phyloP scores from a whole-genome alignment of 176 grass and related monocot species.

The Typha latifolia region DNA sequence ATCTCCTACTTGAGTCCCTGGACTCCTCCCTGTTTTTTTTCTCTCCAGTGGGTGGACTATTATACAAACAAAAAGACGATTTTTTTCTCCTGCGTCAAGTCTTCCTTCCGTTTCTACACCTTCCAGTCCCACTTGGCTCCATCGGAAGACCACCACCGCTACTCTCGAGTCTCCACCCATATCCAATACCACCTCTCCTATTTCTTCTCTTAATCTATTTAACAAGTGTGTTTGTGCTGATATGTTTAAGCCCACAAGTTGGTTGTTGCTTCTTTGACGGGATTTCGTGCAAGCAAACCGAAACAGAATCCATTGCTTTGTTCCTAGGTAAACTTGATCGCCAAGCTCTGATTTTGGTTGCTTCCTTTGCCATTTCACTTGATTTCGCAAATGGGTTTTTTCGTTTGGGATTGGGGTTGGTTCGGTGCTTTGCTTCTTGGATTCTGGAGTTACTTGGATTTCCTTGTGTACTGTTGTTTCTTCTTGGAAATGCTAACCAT shows the following conservation, averaged over 20 bases:
- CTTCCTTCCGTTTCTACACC: not conserved
- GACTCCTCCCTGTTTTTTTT: not conserved
- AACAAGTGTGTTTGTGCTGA: not conserved
- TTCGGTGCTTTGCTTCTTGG: too few species aligned
- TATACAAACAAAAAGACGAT: not conserved
- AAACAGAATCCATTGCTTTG: too few species aligned
- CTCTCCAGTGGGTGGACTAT: too few species aligned
- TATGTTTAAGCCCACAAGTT: not conserved
- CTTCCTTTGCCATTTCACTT: not conserved
- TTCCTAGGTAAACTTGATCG: not conserved
- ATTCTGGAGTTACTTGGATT: too few species aligned
- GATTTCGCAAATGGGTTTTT: too few species aligned
- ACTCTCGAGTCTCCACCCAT: not conserved
- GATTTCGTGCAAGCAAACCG: not conserved
- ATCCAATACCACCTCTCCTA: not conserved
- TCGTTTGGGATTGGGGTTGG: too few species aligned
- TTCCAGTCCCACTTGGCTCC: not conserved
- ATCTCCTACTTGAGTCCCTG: not conserved
- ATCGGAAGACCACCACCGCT: not conserved
- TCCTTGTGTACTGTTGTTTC: too few species aligned
- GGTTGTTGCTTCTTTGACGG: not conserved
- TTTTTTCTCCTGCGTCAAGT: not conserved
- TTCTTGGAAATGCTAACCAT: too few species aligned
- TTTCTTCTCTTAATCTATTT: not conserved
- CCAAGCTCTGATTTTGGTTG: not conserved